Evolutionary conservation across 2,329 filamentous ascomycete species (phyloP).

Genomic region (Volutella citrinella): DNA sequence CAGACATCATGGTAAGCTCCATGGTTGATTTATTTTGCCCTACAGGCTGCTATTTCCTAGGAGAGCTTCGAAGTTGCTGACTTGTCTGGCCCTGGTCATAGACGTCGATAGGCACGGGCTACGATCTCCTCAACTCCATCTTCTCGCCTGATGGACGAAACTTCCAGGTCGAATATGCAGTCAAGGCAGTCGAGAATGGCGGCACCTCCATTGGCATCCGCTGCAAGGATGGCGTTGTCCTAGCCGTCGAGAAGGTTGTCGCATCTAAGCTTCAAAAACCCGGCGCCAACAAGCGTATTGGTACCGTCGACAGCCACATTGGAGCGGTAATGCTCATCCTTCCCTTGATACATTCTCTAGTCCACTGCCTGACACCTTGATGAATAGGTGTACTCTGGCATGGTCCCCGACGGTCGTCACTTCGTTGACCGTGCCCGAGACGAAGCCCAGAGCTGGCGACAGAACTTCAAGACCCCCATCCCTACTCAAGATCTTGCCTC

Average conservation of each 20-base stretch:
- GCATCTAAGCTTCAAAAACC: slow-evolving; percentile 93
- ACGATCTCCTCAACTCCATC: slow-evolving; percentile 99
- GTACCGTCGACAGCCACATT: slow-evolving; percentile 88
- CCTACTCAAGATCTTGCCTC: slow-evolving; percentile 82
- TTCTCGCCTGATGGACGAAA: slow-evolving; percentile 99
- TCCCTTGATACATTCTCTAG: background rate
- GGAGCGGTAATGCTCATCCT: slow-evolving; percentile 68
- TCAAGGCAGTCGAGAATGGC: slow-evolving; percentile 97
- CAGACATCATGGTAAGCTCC: slow-evolving; percentile 32
- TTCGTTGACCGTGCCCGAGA: slow-evolving; percentile 93
- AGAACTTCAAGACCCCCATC: slow-evolving; percentile 92
- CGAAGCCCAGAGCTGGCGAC: slow-evolving; percentile 87
- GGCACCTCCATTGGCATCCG: slow-evolving; percentile 94
- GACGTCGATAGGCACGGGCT: slow-evolving; percentile 99
- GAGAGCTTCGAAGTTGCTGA: slow-evolving; percentile 23
- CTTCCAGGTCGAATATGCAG: slow-evolving; percentile 98
- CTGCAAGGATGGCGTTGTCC: slow-evolving; percentile 94
- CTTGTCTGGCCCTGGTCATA: slow-evolving; percentile 36
- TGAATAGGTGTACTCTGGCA: slow-evolving; percentile 83
- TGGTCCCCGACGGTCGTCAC: slow-evolving; percentile 92
- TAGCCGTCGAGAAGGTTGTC: slow-evolving; percentile 96
- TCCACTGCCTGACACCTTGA: slow-evolving; percentile 9
- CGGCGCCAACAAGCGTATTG: slow-evolving; percentile 95
- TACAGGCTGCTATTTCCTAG: slow-evolving; percentile 19
- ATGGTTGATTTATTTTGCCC: slow-evolving; percentile 6